These are phyloP conservation scores for Nakaseomyces bracarensis DNA, from an alignment of 1,139 yeast species.

Conservation along the genomic window DNA sequence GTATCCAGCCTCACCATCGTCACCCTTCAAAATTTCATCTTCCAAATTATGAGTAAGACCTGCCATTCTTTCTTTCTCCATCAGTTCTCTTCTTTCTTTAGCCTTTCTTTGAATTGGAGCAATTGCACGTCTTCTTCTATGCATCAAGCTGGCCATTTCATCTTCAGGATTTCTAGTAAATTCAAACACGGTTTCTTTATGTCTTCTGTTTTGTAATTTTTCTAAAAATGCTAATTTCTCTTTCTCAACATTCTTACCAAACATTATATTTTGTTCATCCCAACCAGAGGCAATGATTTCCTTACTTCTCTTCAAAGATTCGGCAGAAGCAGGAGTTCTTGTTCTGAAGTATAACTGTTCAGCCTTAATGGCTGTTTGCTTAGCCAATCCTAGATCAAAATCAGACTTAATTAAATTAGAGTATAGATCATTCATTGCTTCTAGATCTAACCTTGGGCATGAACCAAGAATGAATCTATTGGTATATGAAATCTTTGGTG, in stretches of 20 bases:
- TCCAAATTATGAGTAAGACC: constrained; percentile 69
- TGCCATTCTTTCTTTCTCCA: constrained; percentile 67
- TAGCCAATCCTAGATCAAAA: constrained; percentile 60
- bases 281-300: constrained; percentile 74
- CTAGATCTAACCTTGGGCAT: constrained; percentile 65
- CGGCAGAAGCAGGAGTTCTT: constrained; percentile 76
- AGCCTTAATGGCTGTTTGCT: constrained; percentile 74
- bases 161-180: constrained; percentile 61
- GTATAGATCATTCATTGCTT: constrained; percentile 63
- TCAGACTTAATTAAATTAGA: constrained; percentile 52
- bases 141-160: constrained; percentile 74
- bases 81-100: constrained; percentile 54
- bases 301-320: constrained; percentile 75
- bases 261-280: constrained; percentile 79
- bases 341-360: constrained; percentile 82
- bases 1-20: constrained; percentile 51
- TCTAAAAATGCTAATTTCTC: constrained; percentile 70
- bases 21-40: constrained; percentile 55
- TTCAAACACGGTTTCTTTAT: constrained; percentile 91
- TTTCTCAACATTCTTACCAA: constrained; percentile 63
- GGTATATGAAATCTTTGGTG: constrained; percentile 61
- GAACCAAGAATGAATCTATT: constrained; percentile 78
- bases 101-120: constrained; percentile 83
- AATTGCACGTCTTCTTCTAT: constrained; percentile 72
- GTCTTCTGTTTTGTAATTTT: constrained; percentile 55